Conservation (phyloP, 495 filamentous ascomycete species). For the Penicillium psychrofluorescens region DNA sequence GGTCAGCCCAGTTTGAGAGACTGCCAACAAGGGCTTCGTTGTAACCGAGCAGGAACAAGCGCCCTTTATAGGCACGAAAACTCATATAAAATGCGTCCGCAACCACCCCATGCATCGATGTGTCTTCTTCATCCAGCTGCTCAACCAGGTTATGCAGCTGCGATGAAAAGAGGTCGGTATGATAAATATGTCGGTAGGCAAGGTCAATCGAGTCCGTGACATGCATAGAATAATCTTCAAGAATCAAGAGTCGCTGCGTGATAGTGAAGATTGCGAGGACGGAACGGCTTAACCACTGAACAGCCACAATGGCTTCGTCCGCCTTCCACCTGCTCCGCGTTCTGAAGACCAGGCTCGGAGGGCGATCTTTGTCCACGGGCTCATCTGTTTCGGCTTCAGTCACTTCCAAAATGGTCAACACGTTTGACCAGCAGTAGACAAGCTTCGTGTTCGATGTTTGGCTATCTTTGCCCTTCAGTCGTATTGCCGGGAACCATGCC, state of each 20-base stretch:
- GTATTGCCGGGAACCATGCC: slow-evolving; percentile 96
- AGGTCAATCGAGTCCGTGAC: slow-evolving; percentile 93
- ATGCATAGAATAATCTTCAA: slow-evolving; percentile 82
- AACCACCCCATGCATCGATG: slow-evolving; percentile 88
- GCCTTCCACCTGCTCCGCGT: slow-evolving; percentile 85
- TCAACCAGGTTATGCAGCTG: slow-evolving; percentile 82
- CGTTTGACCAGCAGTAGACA: slow-evolving; percentile 98
- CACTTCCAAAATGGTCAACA: slow-evolving; percentile 85
- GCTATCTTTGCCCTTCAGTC: slow-evolving; percentile 66
- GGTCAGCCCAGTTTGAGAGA: slow-evolving; percentile 97
- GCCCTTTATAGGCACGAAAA: slow-evolving; percentile 89
- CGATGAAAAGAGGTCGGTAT: slow-evolving; percentile 76
- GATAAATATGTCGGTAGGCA: slow-evolving; percentile 85
- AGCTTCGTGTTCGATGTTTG: slow-evolving; percentile 57
- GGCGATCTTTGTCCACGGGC: slow-evolving; percentile 55
- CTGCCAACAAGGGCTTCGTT: slow-evolving; percentile 84
- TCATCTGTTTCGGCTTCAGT: slow-evolving; percentile 60
- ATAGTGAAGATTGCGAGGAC: slow-evolving; percentile 88
- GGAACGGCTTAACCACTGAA: slow-evolving; percentile 95
- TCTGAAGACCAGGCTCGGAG: slow-evolving; percentile 69
- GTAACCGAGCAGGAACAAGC: slow-evolving; percentile 84
- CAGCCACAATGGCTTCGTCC: slow-evolving; percentile 90
- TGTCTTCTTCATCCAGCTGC: slow-evolving; percentile 78
- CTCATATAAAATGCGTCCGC: slow-evolving; percentile 98
- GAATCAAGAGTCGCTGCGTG: slow-evolving; percentile 82